Evolutionary conservation across 2,329 filamentous ascomycete species (phyloP).

Genomic region (Penicillium expansum): DNA sequence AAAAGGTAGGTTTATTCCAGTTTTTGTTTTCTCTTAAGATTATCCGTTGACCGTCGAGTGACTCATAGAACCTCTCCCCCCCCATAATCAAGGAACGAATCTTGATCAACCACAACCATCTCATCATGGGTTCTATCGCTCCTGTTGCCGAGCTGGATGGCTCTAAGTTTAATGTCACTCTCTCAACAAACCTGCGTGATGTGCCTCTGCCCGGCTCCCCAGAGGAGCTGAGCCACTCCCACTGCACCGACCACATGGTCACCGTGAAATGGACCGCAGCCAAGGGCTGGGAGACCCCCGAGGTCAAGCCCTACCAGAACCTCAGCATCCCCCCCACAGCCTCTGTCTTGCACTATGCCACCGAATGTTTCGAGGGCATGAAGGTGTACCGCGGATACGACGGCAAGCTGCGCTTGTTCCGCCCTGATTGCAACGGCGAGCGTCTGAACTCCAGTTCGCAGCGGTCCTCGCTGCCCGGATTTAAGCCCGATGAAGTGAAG

Average conservation of each 20-base stretch:
- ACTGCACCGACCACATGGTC: conserved; percentile 84
- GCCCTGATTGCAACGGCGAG: conserved; percentile 68
- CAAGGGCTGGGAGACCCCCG: conserved; percentile 69
- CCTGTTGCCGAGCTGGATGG: conserved; percentile 38
- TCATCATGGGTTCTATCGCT: conserved; percentile 33
- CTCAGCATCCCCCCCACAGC: conserved; percentile 77
- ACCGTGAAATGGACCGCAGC: conserved; percentile 64
- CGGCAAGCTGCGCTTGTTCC: conserved; percentile 71
- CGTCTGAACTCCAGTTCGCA: conserved; percentile 57
- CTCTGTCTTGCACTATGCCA: conserved; percentile 81
- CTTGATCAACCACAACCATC: background rate
- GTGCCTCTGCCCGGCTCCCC: conserved; percentile 41
- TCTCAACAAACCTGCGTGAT: conserved; percentile 33
- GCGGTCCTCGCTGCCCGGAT: conserved; percentile 72
- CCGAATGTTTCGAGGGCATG: conserved; percentile 84
- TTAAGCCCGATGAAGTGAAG: conserved; percentile 68
- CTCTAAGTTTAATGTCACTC: conserved; percentile 41
- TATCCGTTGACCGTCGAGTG: conserved; percentile 6
- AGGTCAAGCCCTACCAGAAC: conserved; percentile 73
- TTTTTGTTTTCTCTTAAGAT: background rate
- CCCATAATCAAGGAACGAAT: background rate
- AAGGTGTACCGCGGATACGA: conserved; percentile 70
- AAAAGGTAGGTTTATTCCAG: background rate
- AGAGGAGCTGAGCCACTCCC: conserved; percentile 40
- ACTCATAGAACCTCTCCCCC: conserved; percentile 9